Base-by-base conservation (phyloP, 139 green algal species). In the Chlorella sp. region DNA sequence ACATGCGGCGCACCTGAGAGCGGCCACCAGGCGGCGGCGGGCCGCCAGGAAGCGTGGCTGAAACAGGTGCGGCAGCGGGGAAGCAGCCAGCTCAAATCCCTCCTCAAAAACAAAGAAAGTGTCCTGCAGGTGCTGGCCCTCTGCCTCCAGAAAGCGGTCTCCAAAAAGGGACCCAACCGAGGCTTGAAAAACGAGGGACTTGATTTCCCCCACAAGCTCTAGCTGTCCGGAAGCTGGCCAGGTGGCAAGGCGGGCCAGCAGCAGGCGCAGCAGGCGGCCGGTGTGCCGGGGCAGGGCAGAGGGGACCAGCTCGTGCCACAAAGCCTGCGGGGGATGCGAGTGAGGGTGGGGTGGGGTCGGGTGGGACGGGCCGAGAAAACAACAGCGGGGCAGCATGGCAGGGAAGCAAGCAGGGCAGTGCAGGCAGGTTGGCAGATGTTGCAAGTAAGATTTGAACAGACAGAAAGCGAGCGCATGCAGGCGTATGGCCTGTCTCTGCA, bases 51-150 rank as follows among this genome's bases (percentile, higher is more conserved):
- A 98, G 15, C 30, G 1, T 0, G 93, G 95, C 88, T 96, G 95
- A 18, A 98, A 80, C 11, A 93, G 19, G 85, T 97, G 96, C 1
- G 87, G 95, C 84, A 98, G 48, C 1, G 96, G 96, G 0, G 95
- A 97, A 0, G 96, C 96, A 1, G 95, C 95, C 57, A 97, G 80
- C 93, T 97, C 95, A 90, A 97, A 97, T 0, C 88, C 86, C 0
- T 73, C 90, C 66, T 97, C 95, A 93, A 97, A 97, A 0, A 40
- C 42, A 18, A 94, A 94, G 39, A 93, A 95, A 28, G 81, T 82
- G 28, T 81, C 14, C 60, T 80, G 87, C 89, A 95, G 53, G 2
- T 26, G 61, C 26, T 16, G 34, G 2, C 37, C 57, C 36, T 14
- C 36, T 26, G 28, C 68, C 3, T 36, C 34, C 75, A 93, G 37